Percentiles rank a stretch among this genome's conserved stretches.
Conservation (phyloP, 176 grass and related monocot species). For the maize (Zea mays) region DNA sequence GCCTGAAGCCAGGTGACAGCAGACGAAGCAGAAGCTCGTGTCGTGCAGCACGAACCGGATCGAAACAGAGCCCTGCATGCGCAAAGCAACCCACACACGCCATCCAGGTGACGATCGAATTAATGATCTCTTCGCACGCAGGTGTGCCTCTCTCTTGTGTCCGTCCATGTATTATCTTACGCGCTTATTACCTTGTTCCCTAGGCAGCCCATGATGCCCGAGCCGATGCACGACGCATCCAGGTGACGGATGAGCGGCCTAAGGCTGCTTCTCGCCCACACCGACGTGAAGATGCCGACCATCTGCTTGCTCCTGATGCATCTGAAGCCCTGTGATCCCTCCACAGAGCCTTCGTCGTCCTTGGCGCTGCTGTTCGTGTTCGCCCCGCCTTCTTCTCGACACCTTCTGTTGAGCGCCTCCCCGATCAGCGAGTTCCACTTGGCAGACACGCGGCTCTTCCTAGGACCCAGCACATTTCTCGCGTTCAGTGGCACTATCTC, state of each 20-base stretch:
- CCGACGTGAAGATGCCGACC: conserved; percentile 80
- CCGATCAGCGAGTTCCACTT: conserved; percentile 82
- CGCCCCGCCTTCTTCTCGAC: conserved; percentile 1
- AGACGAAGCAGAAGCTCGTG: conserved; percentile 88
- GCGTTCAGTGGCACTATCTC: conserved; percentile 85
- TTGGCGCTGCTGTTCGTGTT: conserved; percentile 37
- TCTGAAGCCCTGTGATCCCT: conserved; percentile 38
- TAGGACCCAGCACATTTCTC: conserved; percentile 87
- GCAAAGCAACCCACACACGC: background rate
- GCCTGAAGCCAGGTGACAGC: conserved; percentile 94
- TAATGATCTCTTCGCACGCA: too few relatives aligned
- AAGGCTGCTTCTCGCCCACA: conserved; percentile 78
- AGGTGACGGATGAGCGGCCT: conserved; percentile 52
- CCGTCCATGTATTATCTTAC: too few relatives aligned
- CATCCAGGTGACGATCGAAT: background rate
- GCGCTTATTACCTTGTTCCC: conserved; percentile 76
- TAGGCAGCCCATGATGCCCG: conserved; percentile 87
- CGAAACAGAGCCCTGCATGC: conserved; percentile 75
- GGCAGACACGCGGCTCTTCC: conserved; percentile 54
- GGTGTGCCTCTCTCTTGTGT: too few relatives aligned
- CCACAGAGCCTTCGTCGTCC: conserved; percentile 5
- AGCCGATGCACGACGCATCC: conserved; percentile 72
- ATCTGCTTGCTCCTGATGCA: conserved; percentile 95
- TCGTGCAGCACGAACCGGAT: conserved; percentile 72
- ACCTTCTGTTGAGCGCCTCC: conserved; percentile 61